These are phyloP conservation scores for Durio zibethinus DNA, from an alignment of 345 rosid genomes.

Conservation along the genomic window DNA sequence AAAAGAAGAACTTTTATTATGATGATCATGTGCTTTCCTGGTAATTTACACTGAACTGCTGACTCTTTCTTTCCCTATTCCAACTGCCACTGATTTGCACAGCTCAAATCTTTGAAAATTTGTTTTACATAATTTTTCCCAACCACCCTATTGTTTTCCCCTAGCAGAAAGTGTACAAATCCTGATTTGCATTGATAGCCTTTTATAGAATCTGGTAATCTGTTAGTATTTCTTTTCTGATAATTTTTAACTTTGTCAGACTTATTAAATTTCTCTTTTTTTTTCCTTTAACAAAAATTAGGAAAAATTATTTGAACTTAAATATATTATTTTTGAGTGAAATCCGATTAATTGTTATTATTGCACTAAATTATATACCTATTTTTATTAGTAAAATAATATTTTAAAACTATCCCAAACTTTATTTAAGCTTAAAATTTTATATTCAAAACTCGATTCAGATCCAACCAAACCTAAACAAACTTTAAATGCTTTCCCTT, in stretches of 20 bases:
- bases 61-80: neutral
- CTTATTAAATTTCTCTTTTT: neutral
- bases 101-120: neutral
- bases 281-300: neutral
- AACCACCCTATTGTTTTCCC: neutral
- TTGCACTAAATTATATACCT: neutral
- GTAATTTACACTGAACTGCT: neutral
- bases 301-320: neutral
- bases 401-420: too few relatives aligned
- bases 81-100: neutral
- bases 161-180: neutral
- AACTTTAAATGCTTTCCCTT: too few relatives aligned
- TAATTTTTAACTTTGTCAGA: neutral
- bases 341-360: neutral
- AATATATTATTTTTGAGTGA: neutral
- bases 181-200: conserved; percentile 2
- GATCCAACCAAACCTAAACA: too few relatives aligned
- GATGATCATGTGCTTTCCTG: neutral
- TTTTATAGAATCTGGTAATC: neutral
- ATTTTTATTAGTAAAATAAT: too few relatives aligned
- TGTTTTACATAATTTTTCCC: neutral
- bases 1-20: neutral
- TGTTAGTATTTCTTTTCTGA: neutral
- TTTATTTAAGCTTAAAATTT: too few relatives aligned
- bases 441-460: too few relatives aligned